Evolutionary conservation across 2,329 filamentous ascomycete genomes (phyloP).

Genomic region (Lasiodiplodia theobromae): DNA sequence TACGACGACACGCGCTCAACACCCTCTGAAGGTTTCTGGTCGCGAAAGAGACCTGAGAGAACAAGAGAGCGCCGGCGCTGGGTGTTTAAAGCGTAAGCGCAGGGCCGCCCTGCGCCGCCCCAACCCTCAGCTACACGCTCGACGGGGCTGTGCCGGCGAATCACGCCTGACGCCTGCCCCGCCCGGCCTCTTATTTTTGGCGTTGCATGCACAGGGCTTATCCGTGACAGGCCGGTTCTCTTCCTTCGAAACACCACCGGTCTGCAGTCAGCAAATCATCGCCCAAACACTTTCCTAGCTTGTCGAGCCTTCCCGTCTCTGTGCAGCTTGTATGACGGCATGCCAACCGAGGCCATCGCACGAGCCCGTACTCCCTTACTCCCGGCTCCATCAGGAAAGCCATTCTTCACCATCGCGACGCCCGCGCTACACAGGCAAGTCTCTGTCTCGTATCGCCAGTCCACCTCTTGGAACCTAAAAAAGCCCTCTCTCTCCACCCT

Average conservation of each 20-base stretch:
- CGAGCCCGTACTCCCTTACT: conserved; percentile 7
- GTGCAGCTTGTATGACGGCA: conserved; percentile 13
- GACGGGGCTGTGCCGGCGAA: conserved; percentile 17
- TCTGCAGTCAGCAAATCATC: conserved; percentile 16
- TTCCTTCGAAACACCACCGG: conserved; percentile 17
- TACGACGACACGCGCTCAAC: not conserved
- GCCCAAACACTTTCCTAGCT: conserved; percentile 8
- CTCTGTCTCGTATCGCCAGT: not conserved
- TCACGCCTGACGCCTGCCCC: conserved; percentile 6
- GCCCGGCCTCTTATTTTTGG: conserved; percentile 15
- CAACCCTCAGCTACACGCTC: conserved; percentile 26
- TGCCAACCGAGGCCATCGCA: not conserved
- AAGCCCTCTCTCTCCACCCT: no score
- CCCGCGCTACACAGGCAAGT: no score
- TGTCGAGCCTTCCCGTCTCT: not conserved
- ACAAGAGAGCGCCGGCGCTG: not conserved
- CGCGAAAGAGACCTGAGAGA: conserved; percentile 1
- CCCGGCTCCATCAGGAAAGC: not conserved
- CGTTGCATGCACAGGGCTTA: conserved; percentile 12
- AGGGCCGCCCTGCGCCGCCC: conserved; percentile 18
- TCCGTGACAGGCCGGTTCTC: conserved; percentile 10
- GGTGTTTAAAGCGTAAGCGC: conserved; percentile 14
- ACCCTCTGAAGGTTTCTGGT: not conserved
- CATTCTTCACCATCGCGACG: no score
- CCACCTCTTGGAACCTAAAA: not conserved